Base-by-base conservation (phyloP, 2,329 filamentous ascomycete species). In the Colletotrichum brevisporum region DNA sequence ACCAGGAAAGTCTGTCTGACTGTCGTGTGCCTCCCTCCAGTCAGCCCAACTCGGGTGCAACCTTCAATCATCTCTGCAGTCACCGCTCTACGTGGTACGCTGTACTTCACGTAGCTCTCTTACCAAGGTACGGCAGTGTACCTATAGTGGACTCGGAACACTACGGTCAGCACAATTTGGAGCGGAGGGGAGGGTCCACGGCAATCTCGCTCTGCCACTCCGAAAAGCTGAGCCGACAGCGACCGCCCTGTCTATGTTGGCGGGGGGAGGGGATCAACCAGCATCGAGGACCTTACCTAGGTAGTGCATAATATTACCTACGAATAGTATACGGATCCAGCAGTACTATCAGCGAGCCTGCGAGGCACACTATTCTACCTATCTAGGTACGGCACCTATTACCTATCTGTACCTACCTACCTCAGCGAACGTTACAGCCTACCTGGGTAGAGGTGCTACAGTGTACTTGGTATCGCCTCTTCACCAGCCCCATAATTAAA, bases 131-230 rank as follows among this genome's bases (percentile, higher is more conserved):
- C 41, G 13, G 41, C 36, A 39, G 36, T 39, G 36, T 39, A 16
- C n/a, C 13, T 47, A 47, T 5, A 57, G 13, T 57, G 36, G 36
- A 9, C 36, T 39, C 36, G 9, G 36, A 9, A 39, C 13, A 9
- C 8, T n/a, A 15, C 13, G 15, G 31, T 36, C 31, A 36, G 31
- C 31, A 36, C 48, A 26, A 15, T 15, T 52, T 12, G 48, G 48
- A 27, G 48, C 18, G 24, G 26, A 6, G 5, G 41, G 12, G 41
- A 60, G 47, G 60, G 60, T 50, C 65, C 59, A 67, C 65, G 60
- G 21, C 53, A 64, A 67, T 67, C 60, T 67, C 60, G 45, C 59
- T 67, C 60, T 63, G 59, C 52, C 64, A 63, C 48, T 61, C 63
- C 62, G 41, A 59, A 51, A 26, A 48, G 62, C 54, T 58, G 45